These are phyloP conservation scores for Xylaria acuta DNA, from an alignment of 495 filamentous ascomycete genomes.

Conservation along the genomic window DNA sequence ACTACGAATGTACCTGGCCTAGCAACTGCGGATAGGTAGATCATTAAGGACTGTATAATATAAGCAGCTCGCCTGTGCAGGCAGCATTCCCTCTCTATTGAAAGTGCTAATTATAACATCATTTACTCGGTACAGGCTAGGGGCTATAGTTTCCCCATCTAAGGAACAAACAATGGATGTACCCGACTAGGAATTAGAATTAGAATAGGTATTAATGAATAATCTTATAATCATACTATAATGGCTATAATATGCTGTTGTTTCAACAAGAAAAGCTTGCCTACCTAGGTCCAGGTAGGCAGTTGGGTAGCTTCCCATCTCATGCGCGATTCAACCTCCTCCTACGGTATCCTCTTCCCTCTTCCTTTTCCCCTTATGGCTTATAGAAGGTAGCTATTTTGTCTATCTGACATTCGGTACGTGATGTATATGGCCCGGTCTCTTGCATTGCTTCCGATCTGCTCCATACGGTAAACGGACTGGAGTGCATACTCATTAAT, in stretches of 20 bases:
- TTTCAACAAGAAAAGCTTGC: constrained; percentile 11
- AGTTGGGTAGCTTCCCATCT: neutral
- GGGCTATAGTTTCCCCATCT: constrained; percentile 7
- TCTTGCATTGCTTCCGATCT: neutral
- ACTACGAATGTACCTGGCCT: neutral
- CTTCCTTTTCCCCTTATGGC: neutral
- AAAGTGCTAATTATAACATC: constrained; percentile 20
- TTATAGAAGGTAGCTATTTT: neutral
- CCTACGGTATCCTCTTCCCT: neutral
- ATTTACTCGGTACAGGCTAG: constrained; percentile 6
- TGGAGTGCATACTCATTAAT: neutral
- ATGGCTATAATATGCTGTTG: neutral
- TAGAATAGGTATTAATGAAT: neutral
- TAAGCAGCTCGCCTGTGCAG: constrained; percentile 14
- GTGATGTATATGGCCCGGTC: neutral
- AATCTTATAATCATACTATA: constrained; percentile 10
- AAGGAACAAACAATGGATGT: constrained; percentile 16
- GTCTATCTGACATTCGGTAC: neutral
- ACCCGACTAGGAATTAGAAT: neutral
- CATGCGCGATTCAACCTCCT: neutral
- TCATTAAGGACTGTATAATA: constrained; percentile 7
- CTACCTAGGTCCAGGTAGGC: neutral
- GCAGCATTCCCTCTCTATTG: neutral
- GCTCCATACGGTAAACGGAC: neutral
- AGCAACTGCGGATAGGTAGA: constrained; percentile 15